These are phyloP conservation scores for Cercophora sp. DNA, from an alignment of 495 filamentous ascomycete species.

Conservation along the genomic window DNA sequence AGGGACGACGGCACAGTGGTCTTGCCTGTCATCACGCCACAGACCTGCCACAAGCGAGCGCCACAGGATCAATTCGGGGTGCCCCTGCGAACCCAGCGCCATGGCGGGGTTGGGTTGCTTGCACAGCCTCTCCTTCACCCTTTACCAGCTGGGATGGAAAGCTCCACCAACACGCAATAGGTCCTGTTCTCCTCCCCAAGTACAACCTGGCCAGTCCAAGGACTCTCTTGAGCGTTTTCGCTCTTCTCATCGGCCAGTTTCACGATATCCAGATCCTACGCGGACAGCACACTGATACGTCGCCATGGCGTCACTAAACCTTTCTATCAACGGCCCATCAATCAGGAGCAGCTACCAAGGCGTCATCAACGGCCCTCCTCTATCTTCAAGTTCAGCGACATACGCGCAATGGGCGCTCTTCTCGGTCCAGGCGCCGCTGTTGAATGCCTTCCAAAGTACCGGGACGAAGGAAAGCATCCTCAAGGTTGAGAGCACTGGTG, in stretches of 20 bases:
- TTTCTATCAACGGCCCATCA: constrained; percentile 83
- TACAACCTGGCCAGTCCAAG: too few species aligned
- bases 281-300: neutral
- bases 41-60: too few species aligned
- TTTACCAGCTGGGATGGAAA: too few species aligned
- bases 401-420: constrained; percentile 81
- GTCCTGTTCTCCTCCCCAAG: too few species aligned
- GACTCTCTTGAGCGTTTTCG: too few species aligned
- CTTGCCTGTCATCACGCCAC: too few species aligned
- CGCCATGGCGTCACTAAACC: constrained; percentile 85
- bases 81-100: too few species aligned
- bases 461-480: constrained; percentile 86
- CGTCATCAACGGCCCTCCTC: constrained; percentile 68
- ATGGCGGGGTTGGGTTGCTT: too few species aligned
- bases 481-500: constrained; percentile 88
- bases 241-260: neutral
- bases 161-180: too few species aligned
- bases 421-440: constrained; percentile 82
- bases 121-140: too few species aligned
- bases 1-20: too few species aligned
- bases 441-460: constrained; percentile 85
- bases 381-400: constrained; percentile 56
- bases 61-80: too few species aligned
- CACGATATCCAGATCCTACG: neutral
- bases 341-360: constrained; percentile 90